Evolutionary conservation across 176 grass and related monocot species (phyloP).

Genomic region (Oryza glaberrima): DNA sequence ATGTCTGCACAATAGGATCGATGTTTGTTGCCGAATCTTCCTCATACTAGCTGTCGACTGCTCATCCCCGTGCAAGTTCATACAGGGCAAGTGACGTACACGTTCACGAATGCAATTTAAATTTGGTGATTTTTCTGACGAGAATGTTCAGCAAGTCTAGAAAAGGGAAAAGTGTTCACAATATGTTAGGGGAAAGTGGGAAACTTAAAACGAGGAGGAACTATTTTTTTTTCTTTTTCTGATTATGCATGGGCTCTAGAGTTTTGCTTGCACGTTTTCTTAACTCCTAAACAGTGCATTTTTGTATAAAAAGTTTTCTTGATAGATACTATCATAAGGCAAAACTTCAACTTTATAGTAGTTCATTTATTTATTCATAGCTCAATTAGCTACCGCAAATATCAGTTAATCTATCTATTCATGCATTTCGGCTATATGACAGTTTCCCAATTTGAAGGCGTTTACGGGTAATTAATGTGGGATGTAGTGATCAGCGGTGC

Average conservation of each 20-base stretch:
- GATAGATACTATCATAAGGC: too few species aligned
- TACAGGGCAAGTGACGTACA: slow-evolving; percentile 12
- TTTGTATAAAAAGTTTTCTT: too few species aligned
- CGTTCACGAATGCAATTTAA: not conserved
- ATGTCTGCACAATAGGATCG: not conserved
- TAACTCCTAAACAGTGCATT: too few species aligned
- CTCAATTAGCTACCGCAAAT: too few species aligned
- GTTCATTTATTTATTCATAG: too few species aligned
- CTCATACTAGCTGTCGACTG: not conserved
- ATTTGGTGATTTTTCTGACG: not conserved
- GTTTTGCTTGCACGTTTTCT: too few species aligned
- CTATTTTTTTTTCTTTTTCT: too few species aligned
- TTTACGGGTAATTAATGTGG: not conserved
- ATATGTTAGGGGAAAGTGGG: not conserved
- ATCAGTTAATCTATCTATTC: too few species aligned
- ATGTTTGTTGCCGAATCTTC: not conserved
- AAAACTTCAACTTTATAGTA: too few species aligned
- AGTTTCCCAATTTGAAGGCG: not conserved
- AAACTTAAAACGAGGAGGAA: not conserved
- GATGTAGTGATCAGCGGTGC: not conserved
- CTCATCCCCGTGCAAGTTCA: not conserved
- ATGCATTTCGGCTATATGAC: too few species aligned
- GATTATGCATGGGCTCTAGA: too few species aligned
- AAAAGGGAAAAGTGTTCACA: not conserved
- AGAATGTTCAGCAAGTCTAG: not conserved